Evolutionary conservation across 306 rosid species (phyloP).

Genomic region (Lathyrus aphaca): DNA sequence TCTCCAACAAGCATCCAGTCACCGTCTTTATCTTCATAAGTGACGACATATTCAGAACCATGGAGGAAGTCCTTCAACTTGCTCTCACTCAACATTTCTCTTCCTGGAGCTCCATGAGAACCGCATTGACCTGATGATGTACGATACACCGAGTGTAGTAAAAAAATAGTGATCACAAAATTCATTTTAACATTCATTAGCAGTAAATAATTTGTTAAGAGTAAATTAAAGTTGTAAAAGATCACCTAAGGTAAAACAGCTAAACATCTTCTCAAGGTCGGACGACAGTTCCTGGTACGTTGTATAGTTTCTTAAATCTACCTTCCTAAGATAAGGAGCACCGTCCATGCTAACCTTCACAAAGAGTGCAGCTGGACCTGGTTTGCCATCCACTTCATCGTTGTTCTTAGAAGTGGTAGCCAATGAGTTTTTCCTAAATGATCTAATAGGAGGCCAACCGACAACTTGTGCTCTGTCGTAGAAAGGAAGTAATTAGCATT

Average conservation of each 20-base stretch:
- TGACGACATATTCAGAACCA: slow-evolving; percentile 50
- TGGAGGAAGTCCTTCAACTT: slow-evolving; percentile 48
- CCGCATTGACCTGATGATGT: slow-evolving; percentile 46
- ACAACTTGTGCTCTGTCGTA: slow-evolving; percentile 84
- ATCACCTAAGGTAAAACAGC: slow-evolving; percentile 86
- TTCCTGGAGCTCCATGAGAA: slow-evolving; percentile 47
- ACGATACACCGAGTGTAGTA: slow-evolving; percentile 17
- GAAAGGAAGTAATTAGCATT: slow-evolving; percentile 31
- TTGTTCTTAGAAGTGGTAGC: slow-evolving; percentile 71
- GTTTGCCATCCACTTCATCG: slow-evolving; percentile 82
- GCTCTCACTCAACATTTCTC: slow-evolving; percentile 50
- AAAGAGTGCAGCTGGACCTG: slow-evolving; percentile 71
- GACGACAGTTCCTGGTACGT: slow-evolving; percentile 78
- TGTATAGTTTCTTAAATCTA: slow-evolving; percentile 72
- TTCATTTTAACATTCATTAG: background rate
- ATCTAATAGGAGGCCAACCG: slow-evolving; percentile 91
- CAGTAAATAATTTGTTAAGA: background rate
- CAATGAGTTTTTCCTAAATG: slow-evolving; percentile 80
- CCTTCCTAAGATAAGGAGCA: slow-evolving; percentile 92
- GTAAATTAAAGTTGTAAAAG: slow-evolving; percentile 24
- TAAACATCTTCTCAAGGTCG: slow-evolving; percentile 92
- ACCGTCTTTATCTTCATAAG: slow-evolving; percentile 53
- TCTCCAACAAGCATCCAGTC: slow-evolving; percentile 56
- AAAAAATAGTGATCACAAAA: slow-evolving; percentile 10
- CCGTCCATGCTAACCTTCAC: slow-evolving; percentile 97